Evolutionary conservation across 805 yeast genomes (phyloP).

Genomic region (Hanseniaspora clermontiae): DNA sequence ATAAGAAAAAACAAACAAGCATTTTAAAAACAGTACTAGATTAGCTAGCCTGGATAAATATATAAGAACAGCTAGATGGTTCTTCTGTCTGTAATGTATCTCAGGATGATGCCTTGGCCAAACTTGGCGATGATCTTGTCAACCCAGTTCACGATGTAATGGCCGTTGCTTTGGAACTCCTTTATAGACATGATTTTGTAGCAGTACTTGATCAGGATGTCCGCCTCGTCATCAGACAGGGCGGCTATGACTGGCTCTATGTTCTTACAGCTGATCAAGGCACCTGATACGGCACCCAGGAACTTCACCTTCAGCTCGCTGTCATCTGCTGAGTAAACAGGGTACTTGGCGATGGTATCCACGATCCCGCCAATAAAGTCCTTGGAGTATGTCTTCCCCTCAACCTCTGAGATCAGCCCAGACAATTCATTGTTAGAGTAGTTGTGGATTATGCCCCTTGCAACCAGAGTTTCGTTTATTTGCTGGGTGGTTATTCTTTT

Average conservation of each 20-base stretch:
- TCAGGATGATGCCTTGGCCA: constrained; percentile 80
- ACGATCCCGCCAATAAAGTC: constrained; percentile 47
- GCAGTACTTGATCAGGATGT: constrained; percentile 70
- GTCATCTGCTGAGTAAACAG: constrained; percentile 73
- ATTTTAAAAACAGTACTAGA: not conserved
- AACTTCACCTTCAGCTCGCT: constrained; percentile 32
- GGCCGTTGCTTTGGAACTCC: constrained; percentile 76
- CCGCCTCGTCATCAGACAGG: constrained; percentile 49
- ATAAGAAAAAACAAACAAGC: not conserved
- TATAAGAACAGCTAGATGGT: constrained; percentile 35
- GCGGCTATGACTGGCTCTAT: constrained; percentile 48
- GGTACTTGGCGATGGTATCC: constrained; percentile 46
- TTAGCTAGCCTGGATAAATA: not conserved
- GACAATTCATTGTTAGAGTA: not conserved
- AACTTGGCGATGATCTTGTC: constrained; percentile 74
- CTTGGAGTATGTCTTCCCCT: constrained; percentile 20
- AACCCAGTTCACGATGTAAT: constrained; percentile 77
- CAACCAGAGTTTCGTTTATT: constrained; percentile 38
- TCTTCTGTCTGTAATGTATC: constrained; percentile 77
- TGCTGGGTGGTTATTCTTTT: constrained; percentile 50
- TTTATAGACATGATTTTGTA: constrained; percentile 73
- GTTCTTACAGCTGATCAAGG: constrained; percentile 53
- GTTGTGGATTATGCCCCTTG: constrained; percentile 5
- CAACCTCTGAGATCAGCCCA: not conserved
- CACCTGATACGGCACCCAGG: constrained; percentile 50